phyloP scores from a whole-genome alignment of 208 protist genomes.

The Trichomonas vaginalis region DNA sequence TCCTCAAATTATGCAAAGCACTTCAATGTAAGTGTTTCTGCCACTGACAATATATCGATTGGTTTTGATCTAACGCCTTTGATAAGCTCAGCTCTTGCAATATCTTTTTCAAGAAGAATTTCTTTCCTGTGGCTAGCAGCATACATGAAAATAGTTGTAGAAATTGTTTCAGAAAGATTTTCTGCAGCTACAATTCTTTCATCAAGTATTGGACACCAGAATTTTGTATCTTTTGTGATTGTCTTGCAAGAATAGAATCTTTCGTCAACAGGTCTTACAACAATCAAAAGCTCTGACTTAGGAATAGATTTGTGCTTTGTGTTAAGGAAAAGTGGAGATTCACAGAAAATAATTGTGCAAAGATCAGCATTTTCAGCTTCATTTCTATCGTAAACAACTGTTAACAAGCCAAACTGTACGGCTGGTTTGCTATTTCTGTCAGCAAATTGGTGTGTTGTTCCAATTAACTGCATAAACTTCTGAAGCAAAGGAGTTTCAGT shows the following conservation, averaged over 20 bases:
- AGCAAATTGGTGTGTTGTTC: background rate
- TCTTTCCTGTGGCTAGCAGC: background rate
- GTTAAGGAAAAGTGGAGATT: background rate
- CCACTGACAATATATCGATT: too few species aligned
- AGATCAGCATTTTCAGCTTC: background rate
- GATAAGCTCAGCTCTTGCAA: background rate
- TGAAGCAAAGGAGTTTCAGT: background rate
- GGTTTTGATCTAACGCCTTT: too few species aligned
- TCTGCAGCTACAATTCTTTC: background rate
- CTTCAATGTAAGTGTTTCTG: too few species aligned
- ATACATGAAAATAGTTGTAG: background rate
- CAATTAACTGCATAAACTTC: background rate
- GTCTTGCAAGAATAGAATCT: background rate
- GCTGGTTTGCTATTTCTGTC: background rate
- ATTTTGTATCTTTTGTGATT: background rate
- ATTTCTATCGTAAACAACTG: background rate
- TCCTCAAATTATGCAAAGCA: too few species aligned
- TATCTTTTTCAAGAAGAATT: background rate
- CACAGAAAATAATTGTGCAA: background rate
- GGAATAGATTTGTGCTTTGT: background rate
- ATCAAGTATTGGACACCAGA: background rate
- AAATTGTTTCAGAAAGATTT: background rate
- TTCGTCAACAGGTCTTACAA: background rate
- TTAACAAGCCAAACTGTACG: background rate
- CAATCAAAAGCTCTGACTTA: background rate